Evolutionary conservation across 2,329 filamentous ascomycete species (phyloP).

Genomic region (Cladophialophora yegresii): DNA sequence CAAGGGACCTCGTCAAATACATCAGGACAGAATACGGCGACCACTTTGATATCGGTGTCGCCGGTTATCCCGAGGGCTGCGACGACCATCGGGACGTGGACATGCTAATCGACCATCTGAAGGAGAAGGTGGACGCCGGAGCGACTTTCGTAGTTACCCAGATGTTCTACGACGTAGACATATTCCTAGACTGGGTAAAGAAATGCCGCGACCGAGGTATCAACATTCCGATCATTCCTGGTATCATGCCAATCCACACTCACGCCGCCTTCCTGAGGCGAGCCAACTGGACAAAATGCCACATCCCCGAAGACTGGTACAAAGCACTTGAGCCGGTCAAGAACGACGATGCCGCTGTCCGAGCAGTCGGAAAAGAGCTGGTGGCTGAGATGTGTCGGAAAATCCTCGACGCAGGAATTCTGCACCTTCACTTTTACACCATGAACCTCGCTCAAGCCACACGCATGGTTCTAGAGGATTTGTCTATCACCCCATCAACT

Average conservation of each 20-base stretch:
- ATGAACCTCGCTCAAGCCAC: slow-evolving; percentile 98
- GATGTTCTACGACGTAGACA: slow-evolving; percentile 99
- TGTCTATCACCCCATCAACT: slow-evolving; percentile 75
- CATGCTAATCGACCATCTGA: slow-evolving; percentile 82
- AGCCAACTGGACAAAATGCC: slow-evolving; percentile 87
- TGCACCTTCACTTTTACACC: slow-evolving; percentile 95
- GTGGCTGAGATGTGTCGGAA: slow-evolving; percentile 88
- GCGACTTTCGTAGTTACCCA: slow-evolving; percentile 94
- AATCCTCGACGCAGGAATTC: slow-evolving; percentile 77
- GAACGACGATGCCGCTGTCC: slow-evolving; percentile 91
- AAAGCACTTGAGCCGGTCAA: slow-evolving; percentile 85
- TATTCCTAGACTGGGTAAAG: slow-evolving; percentile 86
- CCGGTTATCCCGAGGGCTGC: slow-evolving; percentile 92
- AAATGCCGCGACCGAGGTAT: slow-evolving; percentile 86
- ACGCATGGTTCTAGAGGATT: slow-evolving; percentile 87
- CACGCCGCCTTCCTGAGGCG: slow-evolving; percentile 89
- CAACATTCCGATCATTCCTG: slow-evolving; percentile 76
- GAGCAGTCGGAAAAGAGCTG: slow-evolving; percentile 82
- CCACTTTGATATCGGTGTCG: slow-evolving; percentile 96
- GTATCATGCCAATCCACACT: slow-evolving; percentile 92
- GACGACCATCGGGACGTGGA: slow-evolving; percentile 92
- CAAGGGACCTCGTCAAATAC: slow-evolving; percentile 83
- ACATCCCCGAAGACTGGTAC: slow-evolving; percentile 78
- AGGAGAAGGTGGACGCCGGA: slow-evolving; percentile 94
- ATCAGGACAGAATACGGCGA: slow-evolving; percentile 77